Conservation (phyloP, 768 basidiomycete genomes). For the Mycena haematopus region DNA sequence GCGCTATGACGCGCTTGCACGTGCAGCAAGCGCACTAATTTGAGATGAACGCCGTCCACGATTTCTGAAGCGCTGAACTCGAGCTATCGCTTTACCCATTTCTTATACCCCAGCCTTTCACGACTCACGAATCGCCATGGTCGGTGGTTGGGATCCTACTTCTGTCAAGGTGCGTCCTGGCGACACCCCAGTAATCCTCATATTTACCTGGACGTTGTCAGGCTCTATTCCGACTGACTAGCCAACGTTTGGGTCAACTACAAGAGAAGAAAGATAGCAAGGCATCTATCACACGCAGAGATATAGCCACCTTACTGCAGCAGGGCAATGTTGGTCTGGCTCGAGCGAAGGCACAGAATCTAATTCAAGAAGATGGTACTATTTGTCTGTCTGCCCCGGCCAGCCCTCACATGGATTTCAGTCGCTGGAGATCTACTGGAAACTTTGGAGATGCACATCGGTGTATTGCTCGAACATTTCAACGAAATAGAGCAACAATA, state of each 20-base stretch:
- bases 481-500: constrained; percentile 61
- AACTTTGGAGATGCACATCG: constrained; percentile 69
- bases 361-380: constrained; percentile 63
- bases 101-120: constrained; percentile 21
- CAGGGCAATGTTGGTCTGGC: constrained; percentile 68
- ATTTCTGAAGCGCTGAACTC: not conserved
- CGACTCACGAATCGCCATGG: constrained; percentile 25
- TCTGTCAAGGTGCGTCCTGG: constrained; percentile 42
- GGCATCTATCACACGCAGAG: constrained; percentile 64
- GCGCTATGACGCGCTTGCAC: not conserved
- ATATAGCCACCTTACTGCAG: constrained; percentile 70
- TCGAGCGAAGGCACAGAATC: constrained; percentile 72
- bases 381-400: not conserved
- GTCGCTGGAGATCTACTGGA: constrained; percentile 65
- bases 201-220: constrained; percentile 36
- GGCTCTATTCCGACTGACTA: constrained; percentile 68
- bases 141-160: constrained; percentile 41
- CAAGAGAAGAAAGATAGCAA: constrained; percentile 75
- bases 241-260: constrained; percentile 70
- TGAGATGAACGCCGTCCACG: not conserved
- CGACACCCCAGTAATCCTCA: not conserved
- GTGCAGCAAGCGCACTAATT: not conserved
- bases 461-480: constrained; percentile 64
- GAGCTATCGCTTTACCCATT: not conserved
- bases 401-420: constrained; percentile 3